A percentile compares a stretch with the other conserved stretches of the same genome.
Conservation (phyloP, 2,329 filamentous ascomycete genomes). For the Ceratocystis eucalypticola region DNA sequence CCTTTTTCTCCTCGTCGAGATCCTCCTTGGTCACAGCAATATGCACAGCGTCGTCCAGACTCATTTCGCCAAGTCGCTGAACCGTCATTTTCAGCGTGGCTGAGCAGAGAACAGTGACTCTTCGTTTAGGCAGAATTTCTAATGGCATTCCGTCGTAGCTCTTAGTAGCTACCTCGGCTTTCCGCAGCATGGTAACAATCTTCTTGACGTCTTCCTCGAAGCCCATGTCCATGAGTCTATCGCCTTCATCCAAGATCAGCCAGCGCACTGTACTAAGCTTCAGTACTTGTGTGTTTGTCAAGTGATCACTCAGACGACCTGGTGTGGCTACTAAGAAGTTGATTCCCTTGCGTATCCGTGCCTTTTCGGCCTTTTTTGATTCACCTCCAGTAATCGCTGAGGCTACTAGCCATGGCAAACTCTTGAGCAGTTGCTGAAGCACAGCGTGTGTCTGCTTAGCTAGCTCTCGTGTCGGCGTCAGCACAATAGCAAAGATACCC, state of each 20-base stretch:
- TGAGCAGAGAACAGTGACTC: slow-evolving; percentile 83
- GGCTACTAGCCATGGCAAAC: slow-evolving; percentile 84
- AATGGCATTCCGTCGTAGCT: slow-evolving; percentile 45
- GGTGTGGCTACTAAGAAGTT: slow-evolving; percentile 95
- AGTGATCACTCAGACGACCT: slow-evolving; percentile 77
- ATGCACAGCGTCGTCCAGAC: slow-evolving; percentile 80
- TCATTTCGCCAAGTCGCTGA: slow-evolving; percentile 85
- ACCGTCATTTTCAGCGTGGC: slow-evolving; percentile 98
- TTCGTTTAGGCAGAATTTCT: slow-evolving; percentile 55
- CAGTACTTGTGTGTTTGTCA: slow-evolving; percentile 81
- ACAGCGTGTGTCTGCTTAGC: slow-evolving; percentile 88
- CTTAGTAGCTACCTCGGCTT: slow-evolving; percentile 44
- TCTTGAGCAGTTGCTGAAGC: slow-evolving; percentile 71
- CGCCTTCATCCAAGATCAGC: slow-evolving; percentile 90
- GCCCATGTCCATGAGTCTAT: slow-evolving; percentile 94
- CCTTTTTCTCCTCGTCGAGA: slow-evolving; percentile 24
- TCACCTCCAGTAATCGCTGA: slow-evolving; percentile 65
- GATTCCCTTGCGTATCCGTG: slow-evolving; percentile 80
- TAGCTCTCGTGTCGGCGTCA: slow-evolving; percentile 85
- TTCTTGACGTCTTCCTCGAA: slow-evolving; percentile 89
- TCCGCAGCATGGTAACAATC: slow-evolving; percentile 67
- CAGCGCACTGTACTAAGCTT: slow-evolving; percentile 82
- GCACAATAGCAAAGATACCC: slow-evolving; percentile 83
- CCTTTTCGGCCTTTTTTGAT: slow-evolving; percentile 71
- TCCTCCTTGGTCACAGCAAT: slow-evolving; percentile 55